phyloP scores from a whole-genome alignment of 1,284 basidiomycete species.

The Cutaneotrichosporon curvatum region DNA sequence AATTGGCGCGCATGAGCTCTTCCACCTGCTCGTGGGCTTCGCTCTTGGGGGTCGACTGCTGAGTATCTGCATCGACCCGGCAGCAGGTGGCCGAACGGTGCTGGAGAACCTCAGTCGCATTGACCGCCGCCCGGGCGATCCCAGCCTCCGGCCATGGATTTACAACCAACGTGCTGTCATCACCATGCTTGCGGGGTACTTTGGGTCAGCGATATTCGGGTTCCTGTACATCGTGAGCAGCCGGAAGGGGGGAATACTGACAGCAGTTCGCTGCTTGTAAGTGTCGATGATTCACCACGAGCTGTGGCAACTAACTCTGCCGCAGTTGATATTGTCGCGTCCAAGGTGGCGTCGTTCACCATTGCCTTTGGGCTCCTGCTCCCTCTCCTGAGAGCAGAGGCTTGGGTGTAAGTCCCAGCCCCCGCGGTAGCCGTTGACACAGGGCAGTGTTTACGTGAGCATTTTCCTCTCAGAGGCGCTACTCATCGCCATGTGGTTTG shows the following conservation, averaged over 20 bases:
- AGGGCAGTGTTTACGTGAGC: constrained; percentile 37
- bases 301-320: too few species aligned
- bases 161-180: constrained; percentile 12
- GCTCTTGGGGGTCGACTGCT: constrained; percentile 42
- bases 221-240: constrained; percentile 43
- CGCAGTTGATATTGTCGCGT: constrained; percentile 41
- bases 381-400: constrained; percentile 38
- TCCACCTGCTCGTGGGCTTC: constrained; percentile 38
- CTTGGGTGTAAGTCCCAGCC: constrained; percentile 34
- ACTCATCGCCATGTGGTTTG: constrained; percentile 46
- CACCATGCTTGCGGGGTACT: constrained; percentile 40
- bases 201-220: constrained; percentile 38
- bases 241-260: neutral
- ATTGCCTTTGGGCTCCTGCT: constrained; percentile 42
- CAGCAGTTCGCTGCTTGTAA: neutral
- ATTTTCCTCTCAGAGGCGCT: constrained; percentile 39
- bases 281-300: neutral
- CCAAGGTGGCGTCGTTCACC: constrained; percentile 42
- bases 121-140: neutral
- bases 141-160: neutral
- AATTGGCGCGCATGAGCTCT: constrained; percentile 42
- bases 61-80: constrained; percentile 44
- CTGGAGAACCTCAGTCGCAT: constrained; percentile 27
- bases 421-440: neutral
- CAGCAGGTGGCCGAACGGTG: constrained; percentile 41